These are phyloP conservation scores for Cutaneotrichosporon arboriforme DNA, from an alignment of 1,284 basidiomycete genomes.

Conservation along the genomic window DNA sequence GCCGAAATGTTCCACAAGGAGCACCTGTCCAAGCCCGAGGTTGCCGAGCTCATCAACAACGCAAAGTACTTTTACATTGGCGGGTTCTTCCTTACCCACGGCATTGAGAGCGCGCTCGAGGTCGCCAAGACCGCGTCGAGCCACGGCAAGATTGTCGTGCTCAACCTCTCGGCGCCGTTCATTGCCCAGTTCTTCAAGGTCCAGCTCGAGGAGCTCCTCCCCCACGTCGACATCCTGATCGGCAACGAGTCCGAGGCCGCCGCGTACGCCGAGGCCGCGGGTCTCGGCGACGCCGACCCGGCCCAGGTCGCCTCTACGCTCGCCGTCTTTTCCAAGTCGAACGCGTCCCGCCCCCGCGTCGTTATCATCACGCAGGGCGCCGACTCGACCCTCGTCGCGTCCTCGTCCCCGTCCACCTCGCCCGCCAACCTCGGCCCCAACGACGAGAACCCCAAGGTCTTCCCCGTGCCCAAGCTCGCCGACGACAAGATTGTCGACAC, in stretches of 20 bases:
- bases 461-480: conserved; percentile 60
- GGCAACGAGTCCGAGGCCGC: conserved; percentile 94
- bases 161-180: conserved; percentile 97
- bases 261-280: conserved; percentile 69
- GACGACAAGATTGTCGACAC: conserved; percentile 85
- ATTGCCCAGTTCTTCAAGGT: conserved; percentile 89
- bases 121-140: conserved; percentile 75
- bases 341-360: conserved; percentile 65
- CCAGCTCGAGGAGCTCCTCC: conserved; percentile 72
- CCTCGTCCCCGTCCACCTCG: conserved; percentile 55
- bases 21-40: conserved; percentile 71
- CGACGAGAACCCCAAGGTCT: conserved; percentile 53
- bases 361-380: conserved; percentile 93
- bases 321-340: conserved; percentile 60
- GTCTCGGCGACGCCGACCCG: conserved; percentile 57
- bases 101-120: conserved; percentile 65
- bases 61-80: conserved; percentile 92
- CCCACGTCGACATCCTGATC: conserved; percentile 79
- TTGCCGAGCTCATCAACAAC: conserved; percentile 69
- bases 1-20: conserved; percentile 82
- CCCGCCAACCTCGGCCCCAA: conserved; percentile 41
- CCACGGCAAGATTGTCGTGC: conserved; percentile 72
- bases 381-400: conserved; percentile 72
- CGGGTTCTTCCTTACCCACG: conserved; percentile 97
- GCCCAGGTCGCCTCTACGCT: conserved; percentile 65